Evolutionary conservation across 768 basidiomycete species (phyloP).

Genomic region (Lanmaoa pseudosensibilis): DNA sequence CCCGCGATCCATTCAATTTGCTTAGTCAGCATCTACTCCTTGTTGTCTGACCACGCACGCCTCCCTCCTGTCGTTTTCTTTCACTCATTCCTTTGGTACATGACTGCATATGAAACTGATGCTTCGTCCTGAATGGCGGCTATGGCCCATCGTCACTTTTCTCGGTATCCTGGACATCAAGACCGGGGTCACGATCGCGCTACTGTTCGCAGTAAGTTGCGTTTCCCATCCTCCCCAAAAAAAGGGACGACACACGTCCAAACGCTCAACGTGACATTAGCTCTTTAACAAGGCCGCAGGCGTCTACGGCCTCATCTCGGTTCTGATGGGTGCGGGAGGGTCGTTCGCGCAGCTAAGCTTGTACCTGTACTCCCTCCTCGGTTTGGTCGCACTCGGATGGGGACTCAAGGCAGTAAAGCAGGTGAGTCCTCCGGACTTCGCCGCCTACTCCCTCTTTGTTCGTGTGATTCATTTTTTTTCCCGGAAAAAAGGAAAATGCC

Average conservation of each 20-base stretch:
- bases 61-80: neutral
- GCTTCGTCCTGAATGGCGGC: slow-evolving; percentile 79
- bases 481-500: slow-evolving; percentile 72
- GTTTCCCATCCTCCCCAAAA: neutral
- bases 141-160: slow-evolving; percentile 81
- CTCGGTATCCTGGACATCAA: slow-evolving; percentile 90
- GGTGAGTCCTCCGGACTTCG: slow-evolving; percentile 46
- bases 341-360: slow-evolving; percentile 89
- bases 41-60: neutral
- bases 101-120: slow-evolving; percentile 68
- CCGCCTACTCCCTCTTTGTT: neutral
- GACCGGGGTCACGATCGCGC: slow-evolving; percentile 83
- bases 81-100: slow-evolving; percentile 25
- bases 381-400: slow-evolving; percentile 80
- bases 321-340: slow-evolving; percentile 88
- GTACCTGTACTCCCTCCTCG: slow-evolving; percentile 89
- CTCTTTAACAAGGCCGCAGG: slow-evolving; percentile 97
- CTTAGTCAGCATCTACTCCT: slow-evolving; percentile 20
- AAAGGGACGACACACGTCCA: neutral
- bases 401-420: slow-evolving; percentile 83
- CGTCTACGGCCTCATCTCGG: slow-evolving; percentile 91
- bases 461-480: slow-evolving; percentile 6
- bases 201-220: slow-evolving; percentile 81
- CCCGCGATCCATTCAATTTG: neutral
- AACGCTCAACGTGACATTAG: slow-evolving; percentile 37